Base-by-base conservation (phyloP, 345 rosid species). In the Combretum micranthum region DNA sequence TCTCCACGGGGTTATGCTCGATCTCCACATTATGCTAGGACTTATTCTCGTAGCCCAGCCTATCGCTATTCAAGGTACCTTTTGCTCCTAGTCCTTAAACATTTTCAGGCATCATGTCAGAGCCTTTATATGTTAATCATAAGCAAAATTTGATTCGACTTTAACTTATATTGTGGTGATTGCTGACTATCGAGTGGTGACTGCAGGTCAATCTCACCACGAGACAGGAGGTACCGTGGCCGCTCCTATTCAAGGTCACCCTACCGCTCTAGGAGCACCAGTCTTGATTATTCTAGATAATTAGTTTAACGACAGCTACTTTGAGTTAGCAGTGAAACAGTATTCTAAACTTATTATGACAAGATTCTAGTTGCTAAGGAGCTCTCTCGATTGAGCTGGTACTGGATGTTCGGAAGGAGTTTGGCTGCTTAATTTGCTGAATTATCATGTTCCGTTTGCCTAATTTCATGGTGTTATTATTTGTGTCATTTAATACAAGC, bases 181-280 rank as follows among this genome's bases (percentile, higher is more conserved):
- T 22, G 25, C 26, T 47, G n/a, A 4, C 22, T 17, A 22, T 19
- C 19, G 22, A 12, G 16, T 49, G 16, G 13, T 49, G 22, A 20
- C 20, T 59, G 13, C 69, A 90, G 94, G 72, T 25, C 26, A 25
- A 25, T 25, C 26, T 25, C 26, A 25, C 26, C 26, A 25, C 2
- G 5, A 56, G 82, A 70, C 39, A 50, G 74, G 52, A 79, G 75
- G 55, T 69, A 72, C 55, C 57, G 81, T 47, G 71, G 45, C 55
- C 67, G 39, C 6, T 81, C 94, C 2, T 77, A 76, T 69, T 75
- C 82, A 0, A 72, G 82, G 72, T 80, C 96, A 0, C 91, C 75
- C 1, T 69, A 75, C 50, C 51, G 50, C 14, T 67, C 78, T 4
- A 71, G 79, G 78, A 85, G 90, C 69, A 61, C 59, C 20, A 80